These are phyloP conservation scores for Serendipita sp. DNA, from an alignment of 768 basidiomycete genomes.

Conservation along the genomic window DNA sequence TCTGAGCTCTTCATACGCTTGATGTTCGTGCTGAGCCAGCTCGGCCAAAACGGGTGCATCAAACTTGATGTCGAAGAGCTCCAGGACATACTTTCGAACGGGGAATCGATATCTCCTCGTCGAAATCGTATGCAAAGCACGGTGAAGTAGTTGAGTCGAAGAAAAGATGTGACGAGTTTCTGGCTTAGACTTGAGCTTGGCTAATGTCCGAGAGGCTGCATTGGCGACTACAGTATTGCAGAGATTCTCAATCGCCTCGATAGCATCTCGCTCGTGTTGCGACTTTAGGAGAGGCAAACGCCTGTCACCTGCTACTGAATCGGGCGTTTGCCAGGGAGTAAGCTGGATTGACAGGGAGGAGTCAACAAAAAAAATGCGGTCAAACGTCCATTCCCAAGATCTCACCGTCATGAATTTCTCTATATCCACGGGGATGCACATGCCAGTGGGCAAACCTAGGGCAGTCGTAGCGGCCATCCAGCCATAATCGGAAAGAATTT, in stretches of 20 bases:
- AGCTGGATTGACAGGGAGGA: constrained; percentile 31
- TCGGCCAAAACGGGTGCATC: constrained; percentile 42
- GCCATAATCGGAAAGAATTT: constrained; percentile 78
- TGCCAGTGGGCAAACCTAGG: constrained; percentile 70
- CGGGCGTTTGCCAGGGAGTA: constrained; percentile 43
- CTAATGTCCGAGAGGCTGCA: constrained; percentile 78
- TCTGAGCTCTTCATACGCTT: background rate
- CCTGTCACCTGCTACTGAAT: constrained; percentile 17
- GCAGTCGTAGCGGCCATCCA: constrained; percentile 90
- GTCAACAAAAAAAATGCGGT: background rate
- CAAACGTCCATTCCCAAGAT: constrained; percentile 4
- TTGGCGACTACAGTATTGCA: constrained; percentile 94
- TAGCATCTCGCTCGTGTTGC: constrained; percentile 63
- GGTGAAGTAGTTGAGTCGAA: constrained; percentile 65
- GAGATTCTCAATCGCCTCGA: constrained; percentile 83
- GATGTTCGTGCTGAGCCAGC: constrained; percentile 23
- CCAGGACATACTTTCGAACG: constrained; percentile 82
- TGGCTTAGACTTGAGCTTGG: constrained; percentile 65
- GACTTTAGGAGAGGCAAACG: constrained; percentile 50
- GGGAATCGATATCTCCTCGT: constrained; percentile 82
- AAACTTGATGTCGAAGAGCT: constrained; percentile 77
- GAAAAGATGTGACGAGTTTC: constrained; percentile 64
- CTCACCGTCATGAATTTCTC: constrained; percentile 66
- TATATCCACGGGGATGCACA: constrained; percentile 81
- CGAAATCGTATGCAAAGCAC: constrained; percentile 76